Conservation (phyloP, 495 filamentous ascomycete genomes). For the Lophiotrema nucula region DNA sequence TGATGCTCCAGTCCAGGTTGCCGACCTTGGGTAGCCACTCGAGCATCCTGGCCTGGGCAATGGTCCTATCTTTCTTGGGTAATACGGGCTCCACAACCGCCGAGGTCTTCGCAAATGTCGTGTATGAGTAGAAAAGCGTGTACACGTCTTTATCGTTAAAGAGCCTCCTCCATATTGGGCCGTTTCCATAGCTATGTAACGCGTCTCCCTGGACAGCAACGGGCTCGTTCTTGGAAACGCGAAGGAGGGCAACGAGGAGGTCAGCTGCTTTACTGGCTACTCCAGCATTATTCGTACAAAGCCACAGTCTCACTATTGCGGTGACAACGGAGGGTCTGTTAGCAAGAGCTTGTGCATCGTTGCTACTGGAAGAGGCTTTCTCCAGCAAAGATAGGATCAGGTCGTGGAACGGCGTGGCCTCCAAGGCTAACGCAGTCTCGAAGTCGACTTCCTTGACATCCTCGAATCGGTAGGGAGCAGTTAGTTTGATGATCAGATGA, state of each 20-base stretch:
- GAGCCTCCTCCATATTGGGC: slow-evolving; percentile 42
- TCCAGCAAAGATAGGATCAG: slow-evolving; percentile 68
- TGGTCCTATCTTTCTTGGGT: slow-evolving; percentile 62
- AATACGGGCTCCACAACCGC: slow-evolving; percentile 44
- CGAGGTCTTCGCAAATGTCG: slow-evolving; percentile 49
- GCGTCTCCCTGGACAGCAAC: slow-evolving; percentile 20
- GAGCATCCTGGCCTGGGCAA: slow-evolving; percentile 76
- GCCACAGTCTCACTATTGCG: slow-evolving; percentile 67
- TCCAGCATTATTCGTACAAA: slow-evolving; percentile 66
- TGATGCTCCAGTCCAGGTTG: slow-evolving; percentile 59
- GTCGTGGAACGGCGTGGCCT: slow-evolving; percentile 63
- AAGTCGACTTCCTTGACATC: slow-evolving; percentile 49
- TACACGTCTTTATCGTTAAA: slow-evolving; percentile 53
- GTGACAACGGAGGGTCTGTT: slow-evolving; percentile 58
- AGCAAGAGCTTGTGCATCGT: slow-evolving; percentile 66
- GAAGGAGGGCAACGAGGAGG: slow-evolving; percentile 67
- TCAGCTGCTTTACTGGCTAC: slow-evolving; percentile 68
- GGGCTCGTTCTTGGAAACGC: slow-evolving; percentile 57
- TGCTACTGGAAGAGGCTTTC: slow-evolving; percentile 62
- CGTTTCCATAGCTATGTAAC: slow-evolving; percentile 17
- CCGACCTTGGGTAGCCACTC: slow-evolving; percentile 68
- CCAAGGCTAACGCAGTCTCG: slow-evolving; percentile 50
- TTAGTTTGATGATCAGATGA: slow-evolving; percentile 20
- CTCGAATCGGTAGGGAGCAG: slow-evolving; percentile 27
- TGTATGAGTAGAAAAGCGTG: slow-evolving; percentile 59